Conservation (phyloP, 2,329 filamentous ascomycete genomes). For the Hypoxylon rubiginosum region DNA sequence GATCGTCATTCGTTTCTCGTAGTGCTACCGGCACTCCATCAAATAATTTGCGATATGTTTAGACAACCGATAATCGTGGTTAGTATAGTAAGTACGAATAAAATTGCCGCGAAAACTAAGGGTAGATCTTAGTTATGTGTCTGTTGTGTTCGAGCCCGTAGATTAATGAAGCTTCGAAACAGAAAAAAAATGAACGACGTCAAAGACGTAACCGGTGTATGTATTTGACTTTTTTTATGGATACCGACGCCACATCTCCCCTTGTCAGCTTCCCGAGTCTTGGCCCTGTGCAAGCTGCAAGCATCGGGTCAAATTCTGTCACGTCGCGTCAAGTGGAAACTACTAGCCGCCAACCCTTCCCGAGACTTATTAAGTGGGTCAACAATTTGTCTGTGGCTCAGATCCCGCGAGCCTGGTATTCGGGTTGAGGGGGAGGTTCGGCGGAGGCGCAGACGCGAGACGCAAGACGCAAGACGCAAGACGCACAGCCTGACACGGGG, state of each 20-base stretch:
- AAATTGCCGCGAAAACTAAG: not conserved
- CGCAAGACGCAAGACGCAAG: slow-evolving; percentile 4
- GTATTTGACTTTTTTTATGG: slow-evolving; percentile 23
- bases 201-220: slow-evolving; percentile 19
- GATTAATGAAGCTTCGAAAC: not conserved
- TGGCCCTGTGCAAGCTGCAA: not conserved
- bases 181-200: slow-evolving; percentile 18
- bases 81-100: not conserved
- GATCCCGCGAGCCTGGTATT: slow-evolving; percentile 34
- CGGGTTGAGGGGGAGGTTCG: slow-evolving; percentile 5
- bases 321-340: not conserved
- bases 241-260: slow-evolving; percentile 29
- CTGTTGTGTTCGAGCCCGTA: not conserved
- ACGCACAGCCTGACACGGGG: slow-evolving; percentile 2
- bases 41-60: not conserved
- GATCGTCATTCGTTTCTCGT: not conserved
- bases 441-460: slow-evolving; percentile 2
- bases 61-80: not conserved
- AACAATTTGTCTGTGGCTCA: slow-evolving; percentile 28
- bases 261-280: slow-evolving; percentile 20
- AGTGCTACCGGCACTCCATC: slow-evolving; percentile 33
- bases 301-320: too few relatives aligned
- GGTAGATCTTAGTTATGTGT: too few relatives aligned
- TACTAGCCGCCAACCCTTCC: slow-evolving; percentile 20
- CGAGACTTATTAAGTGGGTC: slow-evolving; percentile 38